Evolutionary conservation across 306 rosid genomes (phyloP).

Genomic region (Cicer yamashitae): DNA sequence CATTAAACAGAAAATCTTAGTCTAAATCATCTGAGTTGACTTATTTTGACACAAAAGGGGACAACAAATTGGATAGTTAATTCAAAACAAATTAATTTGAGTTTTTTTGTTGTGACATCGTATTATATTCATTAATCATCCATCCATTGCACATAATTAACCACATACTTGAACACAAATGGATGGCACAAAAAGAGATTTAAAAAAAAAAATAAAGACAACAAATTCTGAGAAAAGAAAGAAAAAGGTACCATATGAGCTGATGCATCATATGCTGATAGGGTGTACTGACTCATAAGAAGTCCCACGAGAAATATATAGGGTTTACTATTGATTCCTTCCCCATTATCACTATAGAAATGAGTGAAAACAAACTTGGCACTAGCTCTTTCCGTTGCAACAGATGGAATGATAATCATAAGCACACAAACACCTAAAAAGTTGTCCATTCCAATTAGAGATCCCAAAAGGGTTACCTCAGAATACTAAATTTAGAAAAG

Average conservation of each 20-base stretch:
- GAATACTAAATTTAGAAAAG: constrained; percentile 14
- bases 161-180: neutral
- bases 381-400: constrained; percentile 83
- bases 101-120: too few species aligned
- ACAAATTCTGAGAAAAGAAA: constrained; percentile 20
- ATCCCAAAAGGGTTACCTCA: constrained; percentile 29
- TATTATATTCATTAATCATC: too few species aligned
- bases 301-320: constrained; percentile 93
- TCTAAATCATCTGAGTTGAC: constrained; percentile 28
- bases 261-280: constrained; percentile 91
- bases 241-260: constrained; percentile 79
- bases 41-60: too few species aligned
- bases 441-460: constrained; percentile 34
- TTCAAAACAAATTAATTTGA: too few species aligned
- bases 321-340: constrained; percentile 66
- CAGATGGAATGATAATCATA: constrained; percentile 79
- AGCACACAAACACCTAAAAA: constrained; percentile 84
- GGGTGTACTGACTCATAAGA: constrained; percentile 91
- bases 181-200: constrained; percentile 23
- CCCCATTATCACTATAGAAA: constrained; percentile 85
- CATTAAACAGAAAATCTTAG: constrained; percentile 33
- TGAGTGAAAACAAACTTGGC: constrained; percentile 85
- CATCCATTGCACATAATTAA: too few species aligned
- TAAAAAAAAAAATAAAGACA: constrained; percentile 30
- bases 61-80: too few species aligned